Conservation (phyloP, 2,329 filamentous ascomycete species). For the Aspergillus transmontanensis region DNA sequence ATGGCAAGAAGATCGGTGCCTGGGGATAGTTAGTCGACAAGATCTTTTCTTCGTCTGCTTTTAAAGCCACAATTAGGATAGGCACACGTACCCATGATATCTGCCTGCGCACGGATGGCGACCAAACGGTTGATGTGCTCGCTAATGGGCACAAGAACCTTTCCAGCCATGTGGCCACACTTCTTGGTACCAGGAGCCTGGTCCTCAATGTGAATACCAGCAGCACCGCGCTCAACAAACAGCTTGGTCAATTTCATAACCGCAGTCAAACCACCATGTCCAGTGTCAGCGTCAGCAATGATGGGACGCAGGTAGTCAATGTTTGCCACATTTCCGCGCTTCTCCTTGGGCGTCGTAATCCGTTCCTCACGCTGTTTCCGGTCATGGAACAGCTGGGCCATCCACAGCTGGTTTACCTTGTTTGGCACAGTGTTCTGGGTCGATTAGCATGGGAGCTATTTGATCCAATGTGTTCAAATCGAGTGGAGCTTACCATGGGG, state of each 20-base stretch:
- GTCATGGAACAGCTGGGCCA: constrained; percentile 99
- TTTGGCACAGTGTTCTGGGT: constrained; percentile 90
- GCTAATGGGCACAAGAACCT: constrained; percentile 92
- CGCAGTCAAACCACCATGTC: constrained; percentile 94
- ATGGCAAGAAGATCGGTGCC: constrained; percentile 84
- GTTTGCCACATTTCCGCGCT: constrained; percentile 74
- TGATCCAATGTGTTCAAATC: not conserved
- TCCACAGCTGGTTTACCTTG: constrained; percentile 96
- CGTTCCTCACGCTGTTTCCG: constrained; percentile 98
- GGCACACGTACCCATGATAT: constrained; percentile 81
- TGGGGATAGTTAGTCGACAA: constrained; percentile 33
- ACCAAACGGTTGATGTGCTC: constrained; percentile 98
- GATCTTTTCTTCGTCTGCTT: no score
- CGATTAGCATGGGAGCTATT: constrained; percentile 15
- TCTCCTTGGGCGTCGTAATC: constrained; percentile 70
- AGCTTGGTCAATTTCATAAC: constrained; percentile 99
- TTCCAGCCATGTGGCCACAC: constrained; percentile 99
- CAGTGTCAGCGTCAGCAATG: constrained; percentile 94
- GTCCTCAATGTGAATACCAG: constrained; percentile 98
- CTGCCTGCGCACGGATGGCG: constrained; percentile 93
- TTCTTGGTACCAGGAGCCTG: constrained; percentile 99
- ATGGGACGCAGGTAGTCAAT: constrained; percentile 95
- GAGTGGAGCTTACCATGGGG: constrained; percentile 67
- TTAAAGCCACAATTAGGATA: not conserved
- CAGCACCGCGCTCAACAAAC: constrained; percentile 93